Base-by-base conservation (phyloP, 1,284 basidiomycete species). In the Heterobasidion irregulare region DNA sequence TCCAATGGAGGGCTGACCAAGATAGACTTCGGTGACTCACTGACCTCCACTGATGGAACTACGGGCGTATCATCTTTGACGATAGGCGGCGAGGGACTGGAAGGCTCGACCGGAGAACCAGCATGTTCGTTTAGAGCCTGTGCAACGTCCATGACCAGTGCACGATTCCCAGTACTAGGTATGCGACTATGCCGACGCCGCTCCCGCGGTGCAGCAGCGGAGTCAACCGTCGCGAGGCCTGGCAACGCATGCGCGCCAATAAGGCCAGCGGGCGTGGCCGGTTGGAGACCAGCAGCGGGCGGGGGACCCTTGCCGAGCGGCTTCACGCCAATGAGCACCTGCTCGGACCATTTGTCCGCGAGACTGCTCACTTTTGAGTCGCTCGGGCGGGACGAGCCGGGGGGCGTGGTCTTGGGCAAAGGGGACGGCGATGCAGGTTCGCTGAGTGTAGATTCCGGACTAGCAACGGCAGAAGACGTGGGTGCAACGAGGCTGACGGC, bases 101-200 rank as follows among this genome's bases (percentile, higher is more conserved):
- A 52, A n/a, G 16, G 44, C 10, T 16, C 26, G 15, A 10, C 18
- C 10, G 46, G 15, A 15, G 48, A 50, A 12, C 19, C 48, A 50
- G 18, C 26, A 13, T 65, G 70, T 53, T 80, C 75, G 33, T 68
- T 73, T 58, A 89, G 68, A 8, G 78, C 75, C 64, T 84, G 83
- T 2, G 86, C 86, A 4, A 90, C 79, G 52, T 89, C 86, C 87
- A 90, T 89, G 19, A 83, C 86, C 13, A 80, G 81, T 18, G 84
- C 80, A 56, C 88, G 72, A 53, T 78, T 82, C 3, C 85, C 84
- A 1, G 85, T 80, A 63, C 80, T 86, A 5, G 85, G 80, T 53
- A 83, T 84, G 18, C 84, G 79, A 38, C 69, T 58, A 63, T 78
- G 78, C 41, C 71, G 70, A 47, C 56, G 67, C 13, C 55, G 55